Base-by-base conservation (phyloP, 257 asterid genomes). In the Leptodermis oblonga region DNA sequence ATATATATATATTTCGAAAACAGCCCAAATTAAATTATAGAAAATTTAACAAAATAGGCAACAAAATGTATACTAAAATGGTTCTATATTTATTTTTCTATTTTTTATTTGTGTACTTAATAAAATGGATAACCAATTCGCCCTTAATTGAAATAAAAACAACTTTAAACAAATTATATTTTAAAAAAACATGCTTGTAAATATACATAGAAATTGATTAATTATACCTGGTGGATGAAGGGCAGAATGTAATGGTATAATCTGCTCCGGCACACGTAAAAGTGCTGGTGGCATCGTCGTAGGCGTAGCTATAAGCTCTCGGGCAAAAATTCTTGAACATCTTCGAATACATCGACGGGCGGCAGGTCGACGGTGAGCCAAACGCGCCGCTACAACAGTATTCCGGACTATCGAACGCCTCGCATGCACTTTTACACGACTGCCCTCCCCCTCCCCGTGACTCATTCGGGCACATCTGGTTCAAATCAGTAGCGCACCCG, bases 361-460 rank as follows among this genome's bases (percentile, higher is more conserved):
- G 79, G 68, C 98, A 92, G 0, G 87, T 81, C 23, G 77, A 63
- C 22, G 96, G 96, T 75, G 98, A 78, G 1, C 76, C 85, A 42
- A 73, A 85, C 82, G 82, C 94, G 74, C 96, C 97, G 68, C 80
- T 84, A 75, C 98, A 89, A 45, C 98, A 92, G 26, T 86, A 89
- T 60, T 92, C 98, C 2, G 93, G 86, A 36, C 45, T 79, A 0
- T 83, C 85, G 12, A 85, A 92, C 48, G 96, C 96, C 66, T 74
- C 95, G 63, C 98, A 92, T 45, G 98, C 98, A 61, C 95, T 92
- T 77, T 69, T 81, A 79, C 98, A 92, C n/a, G 86, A 91, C 76
- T 75, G 86, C 31, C 95, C 92, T 13, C 70, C 89, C 26, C 84
- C 88, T 48, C 75, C 78, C 79, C 90, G 90, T 48, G 89, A 77